Evolutionary conservation across 306 rosid species (phyloP).

Genomic region (Geum urbanum): DNA sequence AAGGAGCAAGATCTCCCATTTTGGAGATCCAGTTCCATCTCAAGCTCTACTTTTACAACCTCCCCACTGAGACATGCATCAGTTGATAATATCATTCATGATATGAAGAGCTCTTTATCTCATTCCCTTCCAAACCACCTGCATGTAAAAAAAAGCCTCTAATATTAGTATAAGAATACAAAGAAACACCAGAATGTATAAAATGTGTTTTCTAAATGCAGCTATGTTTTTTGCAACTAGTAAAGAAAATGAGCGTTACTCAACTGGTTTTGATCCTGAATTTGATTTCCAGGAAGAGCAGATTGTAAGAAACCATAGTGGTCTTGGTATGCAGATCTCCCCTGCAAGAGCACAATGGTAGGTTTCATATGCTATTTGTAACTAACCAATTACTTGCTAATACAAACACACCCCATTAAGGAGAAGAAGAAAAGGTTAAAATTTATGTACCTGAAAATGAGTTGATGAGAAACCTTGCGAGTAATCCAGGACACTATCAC

Average conservation of each 20-base stretch:
- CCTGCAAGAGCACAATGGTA: constrained; percentile 43
- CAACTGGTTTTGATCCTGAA: constrained; percentile 55
- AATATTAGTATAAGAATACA: constrained; percentile 11
- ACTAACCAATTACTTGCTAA: not conserved
- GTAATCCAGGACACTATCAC: constrained; percentile 47
- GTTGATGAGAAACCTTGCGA: constrained; percentile 87
- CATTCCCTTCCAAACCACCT: constrained; percentile 64
- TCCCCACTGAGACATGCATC: constrained; percentile 15
- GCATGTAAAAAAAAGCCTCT: constrained; percentile 23
- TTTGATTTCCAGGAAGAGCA: constrained; percentile 52
- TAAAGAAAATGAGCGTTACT: not conserved
- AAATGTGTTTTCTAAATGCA: no score
- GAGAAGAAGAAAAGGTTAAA: not conserved
- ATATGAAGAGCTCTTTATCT: constrained; percentile 21
- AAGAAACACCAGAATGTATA: constrained; percentile 1
- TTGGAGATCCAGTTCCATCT: constrained; percentile 45
- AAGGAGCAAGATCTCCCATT: constrained; percentile 25
- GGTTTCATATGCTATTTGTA: constrained; percentile 4
- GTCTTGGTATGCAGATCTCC: constrained; percentile 58
- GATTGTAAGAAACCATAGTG: constrained; percentile 53
- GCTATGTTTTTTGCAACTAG: no score
- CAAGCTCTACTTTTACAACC: constrained; percentile 28
- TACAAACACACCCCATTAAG: no score
- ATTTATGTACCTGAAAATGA: constrained; percentile 58
- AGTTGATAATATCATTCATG: not conserved